These are phyloP conservation scores for Beta vulgaris DNA, from an alignment of 148 eudicot genomes.

Conservation along the genomic window DNA sequence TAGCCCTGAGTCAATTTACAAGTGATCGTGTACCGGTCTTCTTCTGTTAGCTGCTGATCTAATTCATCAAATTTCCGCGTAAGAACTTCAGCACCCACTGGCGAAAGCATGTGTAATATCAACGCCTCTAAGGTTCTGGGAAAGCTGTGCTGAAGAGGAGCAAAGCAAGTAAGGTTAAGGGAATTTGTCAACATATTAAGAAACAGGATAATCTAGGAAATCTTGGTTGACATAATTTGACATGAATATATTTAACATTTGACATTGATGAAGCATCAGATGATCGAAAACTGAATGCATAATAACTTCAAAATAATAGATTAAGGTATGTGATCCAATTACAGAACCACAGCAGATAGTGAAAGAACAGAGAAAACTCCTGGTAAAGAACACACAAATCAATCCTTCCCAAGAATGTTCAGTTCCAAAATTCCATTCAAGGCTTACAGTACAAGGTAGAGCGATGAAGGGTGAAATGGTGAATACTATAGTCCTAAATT, in stretches of 20 bases:
- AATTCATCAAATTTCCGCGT: slow-evolving; percentile 84
- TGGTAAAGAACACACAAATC: background rate
- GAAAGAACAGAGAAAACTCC: background rate
- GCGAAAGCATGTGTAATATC: slow-evolving; percentile 76
- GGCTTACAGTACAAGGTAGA: background rate
- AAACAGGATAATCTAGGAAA: too few relatives aligned
- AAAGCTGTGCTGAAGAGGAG: slow-evolving; percentile 63
- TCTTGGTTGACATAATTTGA: background rate
- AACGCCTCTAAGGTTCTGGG: slow-evolving; percentile 88
- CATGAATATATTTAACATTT: background rate
- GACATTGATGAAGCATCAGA: background rate
- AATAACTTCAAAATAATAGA: background rate
- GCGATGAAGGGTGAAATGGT: background rate
- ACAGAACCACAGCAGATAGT: background rate
- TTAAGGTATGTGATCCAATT: background rate
- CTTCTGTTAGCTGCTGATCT: slow-evolving; percentile 63
- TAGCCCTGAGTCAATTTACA: background rate
- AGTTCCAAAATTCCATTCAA: slow-evolving; percentile 3
- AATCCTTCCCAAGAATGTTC: background rate
- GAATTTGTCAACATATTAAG: too few relatives aligned
- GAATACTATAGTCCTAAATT: background rate
- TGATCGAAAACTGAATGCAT: background rate
- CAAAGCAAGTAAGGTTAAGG: slow-evolving; percentile 11
- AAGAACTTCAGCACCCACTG: slow-evolving; percentile 88
- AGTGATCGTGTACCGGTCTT: slow-evolving; percentile 45